Evolutionary conservation across 1,284 basidiomycete species (phyloP).

Genomic region (Cryptococcus sp.): DNA sequence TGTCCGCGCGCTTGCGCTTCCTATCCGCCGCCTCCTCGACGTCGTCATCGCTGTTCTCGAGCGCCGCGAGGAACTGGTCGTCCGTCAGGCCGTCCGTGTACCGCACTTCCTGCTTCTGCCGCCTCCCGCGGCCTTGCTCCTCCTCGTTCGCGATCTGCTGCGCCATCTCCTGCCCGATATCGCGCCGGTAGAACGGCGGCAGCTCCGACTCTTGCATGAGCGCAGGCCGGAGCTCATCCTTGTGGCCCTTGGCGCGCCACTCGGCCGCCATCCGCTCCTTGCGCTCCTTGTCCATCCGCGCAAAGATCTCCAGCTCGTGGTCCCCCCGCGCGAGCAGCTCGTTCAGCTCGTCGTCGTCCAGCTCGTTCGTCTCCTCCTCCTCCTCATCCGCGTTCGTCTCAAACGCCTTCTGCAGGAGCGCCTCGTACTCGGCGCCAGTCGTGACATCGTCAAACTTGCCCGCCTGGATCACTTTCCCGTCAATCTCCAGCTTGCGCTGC

Average conservation of each 20-base stretch:
- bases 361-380: slow-evolving; percentile 86
- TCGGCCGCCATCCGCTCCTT: slow-evolving; percentile 64
- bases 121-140: slow-evolving; percentile 73
- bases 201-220: slow-evolving; percentile 88
- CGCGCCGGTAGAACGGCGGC: slow-evolving; percentile 80
- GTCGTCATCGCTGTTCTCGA: slow-evolving; percentile 74
- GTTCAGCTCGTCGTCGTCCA: slow-evolving; percentile 97
- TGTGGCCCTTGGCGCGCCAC: slow-evolving; percentile 73
- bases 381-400: slow-evolving; percentile 69
- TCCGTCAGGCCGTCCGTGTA: slow-evolving; percentile 95
- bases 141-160: slow-evolving; percentile 53
- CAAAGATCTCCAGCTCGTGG: slow-evolving; percentile 73
- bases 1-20: slow-evolving; percentile 31
- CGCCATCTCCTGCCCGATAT: slow-evolving; percentile 54
- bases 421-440: slow-evolving; percentile 95
- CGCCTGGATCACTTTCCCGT: slow-evolving; percentile 98
- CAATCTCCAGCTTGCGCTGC: slow-evolving; percentile 95
- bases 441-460: slow-evolving; percentile 99
- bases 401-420: slow-evolving; percentile 69
- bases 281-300: slow-evolving; percentile 79
- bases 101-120: slow-evolving; percentile 76
- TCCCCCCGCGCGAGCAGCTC: slow-evolving; percentile 85
- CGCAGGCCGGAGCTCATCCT: slow-evolving; percentile 70
- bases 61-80: slow-evolving; percentile 86
- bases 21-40: slow-evolving; percentile 59